Conservation (phyloP, 192 early-diverging fungal genomes). For the Linnemannia hyalina region DNA sequence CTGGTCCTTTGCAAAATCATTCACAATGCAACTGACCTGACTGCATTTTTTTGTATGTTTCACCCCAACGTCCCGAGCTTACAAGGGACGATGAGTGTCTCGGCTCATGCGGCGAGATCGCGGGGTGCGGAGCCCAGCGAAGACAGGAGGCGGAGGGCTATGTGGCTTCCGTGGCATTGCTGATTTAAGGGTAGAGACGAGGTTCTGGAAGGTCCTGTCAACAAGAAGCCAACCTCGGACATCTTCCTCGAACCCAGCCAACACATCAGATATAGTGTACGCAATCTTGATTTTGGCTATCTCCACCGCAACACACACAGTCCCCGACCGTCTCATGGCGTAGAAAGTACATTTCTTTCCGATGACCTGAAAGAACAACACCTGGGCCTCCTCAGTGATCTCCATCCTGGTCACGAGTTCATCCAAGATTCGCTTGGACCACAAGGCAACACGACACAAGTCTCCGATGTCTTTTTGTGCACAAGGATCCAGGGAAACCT, state of each 20-base stretch:
- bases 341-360: conserved; percentile 19
- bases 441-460: conserved; percentile 15
- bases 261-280: conserved; percentile 16
- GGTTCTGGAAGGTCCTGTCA: conserved; percentile 13
- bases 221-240: conserved; percentile 16
- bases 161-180: neutral
- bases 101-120: no score
- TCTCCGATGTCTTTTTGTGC: conserved; percentile 18
- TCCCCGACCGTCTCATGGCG: conserved; percentile 8
- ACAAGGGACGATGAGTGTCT: no score
- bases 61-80: no score
- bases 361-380: conserved; percentile 19
- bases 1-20: no score
- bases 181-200: conserved; percentile 12
- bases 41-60: no score
- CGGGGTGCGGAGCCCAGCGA: no score
- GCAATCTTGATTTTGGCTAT: conserved; percentile 25
- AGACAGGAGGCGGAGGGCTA: no score
- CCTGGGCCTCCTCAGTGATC: neutral
- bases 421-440: conserved; percentile 21
- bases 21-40: no score
- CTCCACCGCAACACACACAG: conserved; percentile 22
- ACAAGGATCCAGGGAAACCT: conserved; percentile 1
- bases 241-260: conserved; percentile 20
- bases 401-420: conserved; percentile 21